Evolutionary conservation across 768 basidiomycete genomes (phyloP).

Genomic region (Pulveroboletus frians): DNA sequence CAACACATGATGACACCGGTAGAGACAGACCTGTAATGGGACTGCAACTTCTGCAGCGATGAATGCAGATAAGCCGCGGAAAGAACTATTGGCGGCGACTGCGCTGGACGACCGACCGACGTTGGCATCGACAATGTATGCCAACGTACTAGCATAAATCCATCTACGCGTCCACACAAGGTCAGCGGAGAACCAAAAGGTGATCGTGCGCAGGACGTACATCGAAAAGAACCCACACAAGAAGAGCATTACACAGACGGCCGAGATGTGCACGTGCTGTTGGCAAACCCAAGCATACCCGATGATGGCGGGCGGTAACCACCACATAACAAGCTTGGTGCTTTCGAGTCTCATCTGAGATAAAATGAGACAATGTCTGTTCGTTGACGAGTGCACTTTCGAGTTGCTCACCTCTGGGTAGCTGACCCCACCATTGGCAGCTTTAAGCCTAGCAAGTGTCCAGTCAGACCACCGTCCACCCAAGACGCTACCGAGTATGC

Average conservation of each 20-base stretch:
- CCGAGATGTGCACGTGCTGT: conserved; percentile 59
- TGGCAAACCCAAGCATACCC: conserved; percentile 77
- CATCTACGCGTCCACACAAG: conserved; percentile 32
- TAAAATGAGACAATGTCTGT: background rate
- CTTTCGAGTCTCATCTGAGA: conserved; percentile 70
- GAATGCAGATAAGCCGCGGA: conserved; percentile 66
- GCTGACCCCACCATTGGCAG: conserved; percentile 41
- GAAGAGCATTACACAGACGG: conserved; percentile 71
- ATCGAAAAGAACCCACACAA: conserved; percentile 67
- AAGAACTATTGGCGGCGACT: conserved; percentile 68
- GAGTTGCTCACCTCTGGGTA: conserved; percentile 57
- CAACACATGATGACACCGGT: background rate
- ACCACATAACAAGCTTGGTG: conserved; percentile 50
- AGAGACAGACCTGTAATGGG: conserved; percentile 51
- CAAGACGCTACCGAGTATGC: conserved; percentile 48
- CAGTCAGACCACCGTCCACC: conserved; percentile 61
- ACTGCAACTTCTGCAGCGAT: conserved; percentile 70
- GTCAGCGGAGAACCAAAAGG: background rate
- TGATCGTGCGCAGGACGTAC: conserved; percentile 36
- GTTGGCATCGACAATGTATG: conserved; percentile 88
- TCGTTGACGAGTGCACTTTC: background rate
- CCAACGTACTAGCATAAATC: conserved; percentile 68
- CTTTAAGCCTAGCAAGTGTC: conserved; percentile 42
- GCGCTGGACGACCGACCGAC: conserved; percentile 74
- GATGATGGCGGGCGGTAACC: conserved; percentile 52